Base-by-base conservation (phyloP, 2,329 filamentous ascomycete genomes). In the Monilinia vaccinii-corymbosi region DNA sequence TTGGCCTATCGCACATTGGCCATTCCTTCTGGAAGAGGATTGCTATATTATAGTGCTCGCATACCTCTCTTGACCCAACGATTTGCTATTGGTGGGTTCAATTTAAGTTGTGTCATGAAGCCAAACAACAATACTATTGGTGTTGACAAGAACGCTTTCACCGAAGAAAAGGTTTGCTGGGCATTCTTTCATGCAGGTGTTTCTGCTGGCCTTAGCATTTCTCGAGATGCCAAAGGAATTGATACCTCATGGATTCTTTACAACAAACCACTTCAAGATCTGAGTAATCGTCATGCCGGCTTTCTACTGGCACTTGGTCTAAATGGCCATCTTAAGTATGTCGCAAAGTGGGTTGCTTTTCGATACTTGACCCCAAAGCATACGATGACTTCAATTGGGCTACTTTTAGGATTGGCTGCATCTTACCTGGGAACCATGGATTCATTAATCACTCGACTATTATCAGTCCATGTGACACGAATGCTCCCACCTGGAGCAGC, bases 321-420 rank as follows among this genome's bases (percentile, higher is more conserved):
- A 28, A 97, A 97, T 68, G 95, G 94, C 0, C 95, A 99, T 74
- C 78, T 99, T n/a, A 94, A 90, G 67, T 88, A 85, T 9, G 82
- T 99, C 32, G 94, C 94, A 3, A 97, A 97, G 76, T 99, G 94
- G 93, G 87, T 99, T 47, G 93, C 92, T 10, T 99, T 97, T 81
- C 97, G 97, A 71, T 99, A 99, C 67, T 78, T 99, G n/a, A 99
- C 94, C 0, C 93, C 94, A 1, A 99, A 99, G 70, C 95, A 99
- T 73, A 96, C 92, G 31, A 99, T 99, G 94, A 97, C 94, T 28
- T 97, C 94, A 0, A 93, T 99, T 58, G 94, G 94, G 11, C 78
- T 99, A n/a, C 79, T 99, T 3, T 79, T 99, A 0, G 94, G 94
- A 1, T 79, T 99, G 21, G 92, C 94, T 10, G 94, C 90, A 31